phyloP scores from a whole-genome alignment of 306 rosid genomes.

The Lotus japonicus region DNA sequence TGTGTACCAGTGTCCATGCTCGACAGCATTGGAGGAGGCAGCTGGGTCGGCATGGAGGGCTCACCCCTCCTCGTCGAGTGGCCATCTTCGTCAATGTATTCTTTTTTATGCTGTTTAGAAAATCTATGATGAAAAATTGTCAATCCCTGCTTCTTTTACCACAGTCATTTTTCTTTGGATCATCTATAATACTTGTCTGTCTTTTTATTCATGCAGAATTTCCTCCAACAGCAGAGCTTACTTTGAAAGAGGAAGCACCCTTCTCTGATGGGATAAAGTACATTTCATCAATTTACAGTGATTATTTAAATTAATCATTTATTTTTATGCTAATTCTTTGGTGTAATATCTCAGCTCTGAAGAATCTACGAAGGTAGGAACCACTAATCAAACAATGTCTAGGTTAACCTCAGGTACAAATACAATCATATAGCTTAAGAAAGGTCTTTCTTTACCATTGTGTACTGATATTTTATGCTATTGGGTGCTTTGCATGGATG shows the following conservation, averaged over 20 bases:
- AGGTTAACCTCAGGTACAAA: slow-evolving; percentile 53
- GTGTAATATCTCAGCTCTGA: slow-evolving; percentile 42
- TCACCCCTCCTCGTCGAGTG: too few species aligned
- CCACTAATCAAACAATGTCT: slow-evolving; percentile 33
- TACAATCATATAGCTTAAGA: slow-evolving; percentile 11
- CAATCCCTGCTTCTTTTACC: too few species aligned
- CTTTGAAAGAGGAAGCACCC: slow-evolving; percentile 51
- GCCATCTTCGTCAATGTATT: too few species aligned
- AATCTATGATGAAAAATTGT: too few species aligned
- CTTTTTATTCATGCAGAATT: slow-evolving; percentile 40
- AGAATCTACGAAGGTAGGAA: slow-evolving; percentile 41
- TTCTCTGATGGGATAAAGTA: slow-evolving; percentile 48
- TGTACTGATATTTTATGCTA: slow-evolving; percentile 1
- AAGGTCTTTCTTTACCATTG: slow-evolving; percentile 12
- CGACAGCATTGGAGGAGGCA: too few species aligned
- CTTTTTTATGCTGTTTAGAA: too few species aligned
- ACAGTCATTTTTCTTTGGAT: too few species aligned
- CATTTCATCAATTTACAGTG: not conserved
- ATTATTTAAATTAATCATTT: slow-evolving; percentile 20
- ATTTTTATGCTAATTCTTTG: slow-evolving; percentile 26
- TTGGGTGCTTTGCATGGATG: slow-evolving; percentile 3
- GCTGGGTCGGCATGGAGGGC: too few species aligned
- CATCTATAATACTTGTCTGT: too few species aligned
- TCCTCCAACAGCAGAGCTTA: slow-evolving; percentile 46
- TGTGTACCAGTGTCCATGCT: too few species aligned